phyloP scores from a whole-genome alignment of 2,329 filamentous ascomycete genomes.

The Botryotinia calthae region DNA sequence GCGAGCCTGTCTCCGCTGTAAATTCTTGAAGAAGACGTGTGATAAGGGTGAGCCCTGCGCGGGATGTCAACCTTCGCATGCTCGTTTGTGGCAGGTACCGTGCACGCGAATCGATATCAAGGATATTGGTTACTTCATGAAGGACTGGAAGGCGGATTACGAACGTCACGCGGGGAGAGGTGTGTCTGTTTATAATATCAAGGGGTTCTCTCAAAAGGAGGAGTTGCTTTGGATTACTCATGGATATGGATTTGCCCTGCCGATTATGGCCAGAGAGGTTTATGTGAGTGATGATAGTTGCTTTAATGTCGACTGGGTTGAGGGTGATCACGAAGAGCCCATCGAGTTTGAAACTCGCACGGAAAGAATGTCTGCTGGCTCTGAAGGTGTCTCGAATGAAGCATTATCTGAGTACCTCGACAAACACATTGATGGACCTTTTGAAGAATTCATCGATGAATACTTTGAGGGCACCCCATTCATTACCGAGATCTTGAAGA shows the following conservation, averaged over 20 bases:
- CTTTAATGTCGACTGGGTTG: constrained; percentile 92
- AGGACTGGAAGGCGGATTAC: constrained; percentile 97
- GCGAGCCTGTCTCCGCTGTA: constrained; percentile 89
- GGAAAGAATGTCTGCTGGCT: constrained; percentile 82
- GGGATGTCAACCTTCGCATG: constrained; percentile 93
- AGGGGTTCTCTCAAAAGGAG: constrained; percentile 70
- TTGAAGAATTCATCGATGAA: constrained; percentile 91
- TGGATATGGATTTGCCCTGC: constrained; percentile 89
- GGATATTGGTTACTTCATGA: constrained; percentile 98
- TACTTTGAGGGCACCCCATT: constrained; percentile 96
- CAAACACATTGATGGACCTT: constrained; percentile 87
- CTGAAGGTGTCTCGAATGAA: constrained; percentile 78
- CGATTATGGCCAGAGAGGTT: constrained; percentile 90
- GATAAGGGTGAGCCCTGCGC: constrained; percentile 96
- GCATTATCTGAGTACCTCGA: constrained; percentile 90
- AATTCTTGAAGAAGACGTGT: constrained; percentile 98
- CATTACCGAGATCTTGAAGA: constrained; percentile 94
- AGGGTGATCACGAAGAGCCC: constrained; percentile 72
- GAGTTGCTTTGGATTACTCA: constrained; percentile 88
- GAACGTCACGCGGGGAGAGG: constrained; percentile 84
- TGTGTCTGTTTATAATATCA: constrained; percentile 92
- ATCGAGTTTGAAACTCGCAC: constrained; percentile 84
- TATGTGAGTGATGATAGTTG: constrained; percentile 89
- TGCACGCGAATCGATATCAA: constrained; percentile 98
- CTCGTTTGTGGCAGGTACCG: constrained; percentile 93